Percentiles rank a stretch among this genome's conserved stretches.
These are phyloP conservation scores for Coemansia erecta DNA, from an alignment of 192 early-diverging fungal species.

Conservation along the genomic window DNA sequence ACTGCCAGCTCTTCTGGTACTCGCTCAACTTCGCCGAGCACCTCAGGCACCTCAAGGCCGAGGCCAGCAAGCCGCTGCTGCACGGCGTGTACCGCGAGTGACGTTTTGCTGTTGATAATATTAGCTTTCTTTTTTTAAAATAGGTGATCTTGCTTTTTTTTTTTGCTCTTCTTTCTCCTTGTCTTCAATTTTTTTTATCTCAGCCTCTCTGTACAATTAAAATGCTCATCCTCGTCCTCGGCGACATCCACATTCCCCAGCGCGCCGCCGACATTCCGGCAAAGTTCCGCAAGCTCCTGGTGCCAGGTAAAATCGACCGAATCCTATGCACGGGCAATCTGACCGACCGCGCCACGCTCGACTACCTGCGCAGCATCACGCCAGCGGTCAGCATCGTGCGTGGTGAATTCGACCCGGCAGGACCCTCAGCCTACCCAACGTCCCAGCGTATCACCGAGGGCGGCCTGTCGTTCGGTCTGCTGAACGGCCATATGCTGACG, in stretches of 20 bases:
- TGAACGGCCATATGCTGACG: slow-evolving; percentile 84
- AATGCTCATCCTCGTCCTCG: slow-evolving; percentile 65
- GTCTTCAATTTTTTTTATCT: no score
- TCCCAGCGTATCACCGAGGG: slow-evolving; percentile 67
- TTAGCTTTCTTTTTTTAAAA: no score
- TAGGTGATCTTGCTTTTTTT: not conserved
- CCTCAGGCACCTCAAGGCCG: slow-evolving; percentile 25
- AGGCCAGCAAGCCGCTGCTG: slow-evolving; percentile 30
- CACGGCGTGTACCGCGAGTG: slow-evolving; percentile 32
- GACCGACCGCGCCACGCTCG: slow-evolving; percentile 76
- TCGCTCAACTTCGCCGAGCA: slow-evolving; percentile 51
- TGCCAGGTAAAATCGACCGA: slow-evolving; percentile 94
- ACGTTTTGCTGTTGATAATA: no score
- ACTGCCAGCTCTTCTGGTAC: slow-evolving; percentile 45
- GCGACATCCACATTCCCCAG: slow-evolving; percentile 95
- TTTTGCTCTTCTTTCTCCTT: not conserved
- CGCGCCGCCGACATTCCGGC: slow-evolving; percentile 82
- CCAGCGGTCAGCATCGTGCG: slow-evolving; percentile 70
- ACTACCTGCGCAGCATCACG: slow-evolving; percentile 83
- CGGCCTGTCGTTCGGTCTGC: slow-evolving; percentile 66
- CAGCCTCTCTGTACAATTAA: not conserved
- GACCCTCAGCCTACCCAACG: slow-evolving; percentile 47
- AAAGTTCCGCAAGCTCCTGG: slow-evolving; percentile 91
- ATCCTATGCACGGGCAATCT: slow-evolving; percentile 93
- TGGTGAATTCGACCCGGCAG: slow-evolving; percentile 85